Percentiles rank a stretch among this genome's conserved stretches.
These are phyloP conservation scores for Westerdykella sp. DNA, from an alignment of 2,329 filamentous ascomycete species.

Conservation along the genomic window DNA sequence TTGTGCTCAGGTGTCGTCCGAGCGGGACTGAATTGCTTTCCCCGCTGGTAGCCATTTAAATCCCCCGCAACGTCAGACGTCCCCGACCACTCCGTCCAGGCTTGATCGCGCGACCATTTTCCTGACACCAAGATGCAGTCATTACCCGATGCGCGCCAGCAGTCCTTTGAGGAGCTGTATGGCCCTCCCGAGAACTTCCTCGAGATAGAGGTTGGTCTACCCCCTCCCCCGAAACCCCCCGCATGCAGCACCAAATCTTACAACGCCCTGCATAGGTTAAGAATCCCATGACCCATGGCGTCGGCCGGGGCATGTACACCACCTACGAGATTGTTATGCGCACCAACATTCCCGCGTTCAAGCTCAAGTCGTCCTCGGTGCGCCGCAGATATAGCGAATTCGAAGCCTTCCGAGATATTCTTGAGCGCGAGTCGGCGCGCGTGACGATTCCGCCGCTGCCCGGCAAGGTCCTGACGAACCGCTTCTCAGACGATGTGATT, in stretches of 20 bases:
- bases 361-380: conserved; percentile 76
- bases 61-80: not conserved
- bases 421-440: conserved; percentile 88
- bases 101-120: not conserved
- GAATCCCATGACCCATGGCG: conserved; percentile 89
- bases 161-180: conserved; percentile 99
- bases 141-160: conserved; percentile 66
- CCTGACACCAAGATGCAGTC: conserved; percentile 48
- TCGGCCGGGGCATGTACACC: conserved; percentile 94
- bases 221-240: conserved; percentile 4
- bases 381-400: conserved; percentile 96
- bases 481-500: conserved; percentile 97
- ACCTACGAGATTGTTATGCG: conserved; percentile 97
- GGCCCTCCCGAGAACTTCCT: conserved; percentile 97
- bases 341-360: conserved; percentile 98
- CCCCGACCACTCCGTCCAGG: not conserved
- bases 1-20: too few species aligned
- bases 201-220: conserved; percentile 76
- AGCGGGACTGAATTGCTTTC: not conserved
- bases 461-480: conserved; percentile 95
- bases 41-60: not conserved
- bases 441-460: conserved; percentile 94
- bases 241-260: conserved; percentile 12
- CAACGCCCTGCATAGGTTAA: conserved; percentile 58
- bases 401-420: conserved; percentile 96